These are phyloP conservation scores for Nothophoma quercina DNA, from an alignment of 2,329 filamentous ascomycete species.

Conservation along the genomic window DNA sequence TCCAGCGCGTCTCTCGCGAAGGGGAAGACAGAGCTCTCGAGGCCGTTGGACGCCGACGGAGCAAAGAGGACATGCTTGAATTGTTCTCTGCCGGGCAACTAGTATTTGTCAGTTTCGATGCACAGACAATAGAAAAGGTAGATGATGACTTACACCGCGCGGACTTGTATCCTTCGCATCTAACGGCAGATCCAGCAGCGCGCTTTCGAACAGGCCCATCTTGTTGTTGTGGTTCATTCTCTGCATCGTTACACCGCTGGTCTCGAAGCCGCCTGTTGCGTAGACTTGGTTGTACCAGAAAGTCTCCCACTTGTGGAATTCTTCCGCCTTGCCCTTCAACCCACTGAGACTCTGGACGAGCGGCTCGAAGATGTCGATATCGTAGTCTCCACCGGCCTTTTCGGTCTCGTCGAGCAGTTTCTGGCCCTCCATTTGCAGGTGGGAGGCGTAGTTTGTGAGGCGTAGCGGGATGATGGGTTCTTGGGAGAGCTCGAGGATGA, in stretches of 20 bases:
- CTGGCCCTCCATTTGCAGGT: conserved; percentile 69
- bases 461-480: conserved; percentile 84
- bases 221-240: conserved; percentile 80
- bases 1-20: conserved; percentile 84
- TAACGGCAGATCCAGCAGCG: conserved; percentile 77
- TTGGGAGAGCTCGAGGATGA: conserved; percentile 87
- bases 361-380: conserved; percentile 62
- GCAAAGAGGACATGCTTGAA: conserved; percentile 94
- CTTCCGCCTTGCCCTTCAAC: conserved; percentile 66
- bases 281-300: conserved; percentile 78
- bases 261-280: conserved; percentile 78
- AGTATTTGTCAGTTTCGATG: conserved; percentile 12
- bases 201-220: conserved; percentile 82
- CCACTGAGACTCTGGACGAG: conserved; percentile 69
- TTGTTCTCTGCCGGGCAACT: conserved; percentile 82
- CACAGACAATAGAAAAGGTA: background rate
- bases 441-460: conserved; percentile 73
- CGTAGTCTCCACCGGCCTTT: conserved; percentile 47
- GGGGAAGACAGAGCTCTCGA: conserved; percentile 74
- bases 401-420: conserved; percentile 71
- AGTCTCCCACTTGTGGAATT: conserved; percentile 79
- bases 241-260: conserved; percentile 68
- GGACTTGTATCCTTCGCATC: conserved; percentile 52
- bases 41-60: conserved; percentile 77
- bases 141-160: conserved; percentile 68